phyloP scores from a whole-genome alignment of 352 stramenopile species.

The Pythium rishiriense region DNA sequence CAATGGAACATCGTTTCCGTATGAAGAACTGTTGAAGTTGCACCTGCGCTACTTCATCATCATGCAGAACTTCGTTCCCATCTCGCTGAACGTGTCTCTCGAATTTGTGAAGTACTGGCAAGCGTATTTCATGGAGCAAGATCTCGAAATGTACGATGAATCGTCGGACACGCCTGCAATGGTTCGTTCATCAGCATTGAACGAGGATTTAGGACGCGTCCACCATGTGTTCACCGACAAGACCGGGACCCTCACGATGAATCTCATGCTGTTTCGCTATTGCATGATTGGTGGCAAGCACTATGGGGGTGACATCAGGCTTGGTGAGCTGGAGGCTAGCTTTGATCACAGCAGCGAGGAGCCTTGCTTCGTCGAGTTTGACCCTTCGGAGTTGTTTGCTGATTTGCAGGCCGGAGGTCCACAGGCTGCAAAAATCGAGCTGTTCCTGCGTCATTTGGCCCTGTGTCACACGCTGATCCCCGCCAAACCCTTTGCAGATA shows the following conservation, averaged over 20 bases:
- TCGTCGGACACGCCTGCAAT: slow-evolving; percentile 85
- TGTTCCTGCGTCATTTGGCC: slow-evolving; percentile 76
- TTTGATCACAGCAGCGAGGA: neutral
- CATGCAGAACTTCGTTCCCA: slow-evolving; percentile 97
- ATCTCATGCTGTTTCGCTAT: slow-evolving; percentile 96
- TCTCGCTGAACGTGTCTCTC: slow-evolving; percentile 98
- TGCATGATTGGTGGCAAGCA: slow-evolving; percentile 92
- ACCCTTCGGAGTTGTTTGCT: slow-evolving; percentile 63
- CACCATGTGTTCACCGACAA: slow-evolving; percentile 95
- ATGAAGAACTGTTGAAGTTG: slow-evolving; percentile 71
- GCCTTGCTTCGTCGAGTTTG: slow-evolving; percentile 65
- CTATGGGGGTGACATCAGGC: slow-evolving; percentile 84
- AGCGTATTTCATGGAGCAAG: slow-evolving; percentile 93
- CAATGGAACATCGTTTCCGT: slow-evolving; percentile 37
- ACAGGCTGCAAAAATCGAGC: slow-evolving; percentile 46
- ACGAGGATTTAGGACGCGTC: slow-evolving; percentile 92
- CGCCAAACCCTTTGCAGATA: slow-evolving; percentile 62
- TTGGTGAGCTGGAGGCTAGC: slow-evolving; percentile 47
- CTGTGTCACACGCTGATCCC: slow-evolving; percentile 82
- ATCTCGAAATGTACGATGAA: slow-evolving; percentile 91
- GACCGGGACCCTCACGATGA: slow-evolving; percentile 95
- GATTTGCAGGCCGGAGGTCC: slow-evolving; percentile 43
- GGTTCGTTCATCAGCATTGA: slow-evolving; percentile 82
- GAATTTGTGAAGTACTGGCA: slow-evolving; percentile 97
- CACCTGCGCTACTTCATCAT: slow-evolving; percentile 95